A percentile compares a stretch with the other conserved stretches of the same genome.
Evolutionary conservation across 139 green algal species (phyloP).

Genomic region (Eudorina sp.): DNA sequence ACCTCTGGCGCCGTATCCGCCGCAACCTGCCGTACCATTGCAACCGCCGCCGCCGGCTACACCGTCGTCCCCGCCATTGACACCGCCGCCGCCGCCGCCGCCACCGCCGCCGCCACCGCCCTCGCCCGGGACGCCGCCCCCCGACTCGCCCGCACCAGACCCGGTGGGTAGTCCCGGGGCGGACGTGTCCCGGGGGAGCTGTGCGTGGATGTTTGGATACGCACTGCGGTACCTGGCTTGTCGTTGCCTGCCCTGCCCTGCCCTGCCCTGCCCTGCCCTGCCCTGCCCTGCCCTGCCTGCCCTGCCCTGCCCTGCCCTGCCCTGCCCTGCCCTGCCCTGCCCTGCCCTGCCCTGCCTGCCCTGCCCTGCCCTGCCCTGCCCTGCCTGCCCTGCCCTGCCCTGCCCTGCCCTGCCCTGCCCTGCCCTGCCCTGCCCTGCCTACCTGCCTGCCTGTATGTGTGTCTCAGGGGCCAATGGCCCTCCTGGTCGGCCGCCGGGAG

Average conservation of each 20-base stretch:
- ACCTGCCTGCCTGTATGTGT: neutral
- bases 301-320: neutral
- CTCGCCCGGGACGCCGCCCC: neutral
- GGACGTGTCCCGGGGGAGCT: neutral
- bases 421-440: neutral
- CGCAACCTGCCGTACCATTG: neutral
- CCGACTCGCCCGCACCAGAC: neutral
- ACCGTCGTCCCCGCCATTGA: too few relatives aligned
- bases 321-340: neutral
- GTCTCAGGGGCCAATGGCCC: neutral
- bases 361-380: neutral
- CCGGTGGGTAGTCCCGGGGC: neutral
- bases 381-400: too few relatives aligned
- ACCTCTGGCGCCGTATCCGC: neutral
- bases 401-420: neutral
- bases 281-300: neutral
- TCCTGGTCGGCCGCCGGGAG: neutral
- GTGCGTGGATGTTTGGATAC: neutral
- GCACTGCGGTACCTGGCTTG: neutral
- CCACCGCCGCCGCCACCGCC: neutral
- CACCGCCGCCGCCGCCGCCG: neutral
- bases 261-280: neutral
- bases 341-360: neutral
- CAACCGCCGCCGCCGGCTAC: neutral
- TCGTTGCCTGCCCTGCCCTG: neutral